Conservation (phyloP, 129 eudicot species). For the Centella asiatica region DNA sequence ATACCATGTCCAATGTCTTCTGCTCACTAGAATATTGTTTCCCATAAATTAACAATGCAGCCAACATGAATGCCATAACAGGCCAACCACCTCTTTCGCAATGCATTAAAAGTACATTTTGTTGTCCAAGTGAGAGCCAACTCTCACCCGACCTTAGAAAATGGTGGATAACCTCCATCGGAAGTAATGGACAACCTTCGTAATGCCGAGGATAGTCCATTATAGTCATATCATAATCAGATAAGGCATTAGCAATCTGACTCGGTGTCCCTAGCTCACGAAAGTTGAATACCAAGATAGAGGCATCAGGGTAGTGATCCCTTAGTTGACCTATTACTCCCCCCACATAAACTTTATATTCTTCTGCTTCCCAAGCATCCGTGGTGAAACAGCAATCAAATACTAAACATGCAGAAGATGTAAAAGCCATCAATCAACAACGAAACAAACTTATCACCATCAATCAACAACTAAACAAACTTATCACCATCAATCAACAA, state of each 20-base stretch:
- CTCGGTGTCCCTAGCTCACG: constrained; percentile 44
- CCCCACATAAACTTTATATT: constrained; percentile 54
- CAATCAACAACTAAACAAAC: neutral
- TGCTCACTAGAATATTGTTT: constrained; percentile 57
- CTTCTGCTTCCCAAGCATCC: constrained; percentile 52
- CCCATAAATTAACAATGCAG: constrained; percentile 64
- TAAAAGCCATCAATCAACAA: constrained; percentile 9
- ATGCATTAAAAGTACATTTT: constrained; percentile 77
- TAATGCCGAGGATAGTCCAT: constrained; percentile 82
- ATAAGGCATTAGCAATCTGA: constrained; percentile 41
- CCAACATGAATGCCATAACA: constrained; percentile 76
- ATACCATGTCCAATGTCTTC: constrained; percentile 69
- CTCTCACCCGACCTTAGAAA: constrained; percentile 70
- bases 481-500: neutral
- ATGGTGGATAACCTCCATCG: constrained; percentile 79
- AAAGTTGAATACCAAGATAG: constrained; percentile 57
- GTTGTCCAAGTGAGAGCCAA: constrained; percentile 78
- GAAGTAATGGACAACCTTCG: constrained; percentile 69
- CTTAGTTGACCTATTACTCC: constrained; percentile 44
- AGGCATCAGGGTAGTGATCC: constrained; percentile 61
- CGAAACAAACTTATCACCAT: neutral
- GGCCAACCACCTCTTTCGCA: constrained; percentile 90
- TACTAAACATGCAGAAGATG: constrained; percentile 34
- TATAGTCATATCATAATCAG: constrained; percentile 63
- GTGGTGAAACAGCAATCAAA: constrained; percentile 65